phyloP scores from a whole-genome alignment of 2,329 filamentous ascomycete species.

The Sarocladium brachiariae region DNA sequence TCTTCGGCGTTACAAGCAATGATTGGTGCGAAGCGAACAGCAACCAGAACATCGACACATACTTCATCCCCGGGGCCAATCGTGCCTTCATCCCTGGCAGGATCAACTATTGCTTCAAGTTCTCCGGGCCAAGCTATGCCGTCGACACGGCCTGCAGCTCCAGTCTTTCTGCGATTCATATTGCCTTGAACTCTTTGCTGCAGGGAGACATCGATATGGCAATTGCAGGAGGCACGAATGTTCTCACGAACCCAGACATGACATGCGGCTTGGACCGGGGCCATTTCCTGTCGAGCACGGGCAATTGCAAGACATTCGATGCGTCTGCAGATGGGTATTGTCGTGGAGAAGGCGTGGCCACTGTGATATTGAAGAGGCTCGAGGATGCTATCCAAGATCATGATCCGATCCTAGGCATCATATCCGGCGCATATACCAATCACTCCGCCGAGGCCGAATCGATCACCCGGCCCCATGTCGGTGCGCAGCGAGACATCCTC shows the following conservation, averaged over 20 bases:
- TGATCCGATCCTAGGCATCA: constrained; percentile 22
- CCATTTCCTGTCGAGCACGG: constrained; percentile 22
- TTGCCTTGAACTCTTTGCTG: constrained; percentile 28
- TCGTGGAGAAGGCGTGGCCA: constrained; percentile 39
- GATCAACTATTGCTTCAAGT: constrained; percentile 45
- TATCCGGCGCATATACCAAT: constrained; percentile 27
- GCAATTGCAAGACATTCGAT: constrained; percentile 27
- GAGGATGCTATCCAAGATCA: constrained; percentile 38
- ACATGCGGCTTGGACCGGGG: constrained; percentile 18
- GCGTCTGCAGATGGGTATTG: constrained; percentile 42
- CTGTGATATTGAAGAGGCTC: constrained; percentile 41
- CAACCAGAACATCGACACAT: constrained; percentile 8
- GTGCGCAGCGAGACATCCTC: constrained; percentile 16
- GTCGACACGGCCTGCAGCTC: constrained; percentile 45
- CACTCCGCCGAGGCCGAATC: constrained; percentile 35
- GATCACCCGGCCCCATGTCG: not conserved
- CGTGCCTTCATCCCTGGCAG: not conserved
- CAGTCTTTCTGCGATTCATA: constrained; percentile 38
- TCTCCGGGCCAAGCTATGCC: constrained; percentile 43
- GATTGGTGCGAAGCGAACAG: constrained; percentile 6
- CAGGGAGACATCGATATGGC: constrained; percentile 24
- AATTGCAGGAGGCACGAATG: constrained; percentile 31
- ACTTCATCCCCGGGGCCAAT: constrained; percentile 2
- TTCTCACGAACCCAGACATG: constrained; percentile 24
- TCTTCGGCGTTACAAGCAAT: not conserved